Percentiles rank a stretch among this genome's conserved stretches.
Evolutionary conservation across 352 stramenopile species (phyloP).

Genomic region (Plasmopara muralis): DNA sequence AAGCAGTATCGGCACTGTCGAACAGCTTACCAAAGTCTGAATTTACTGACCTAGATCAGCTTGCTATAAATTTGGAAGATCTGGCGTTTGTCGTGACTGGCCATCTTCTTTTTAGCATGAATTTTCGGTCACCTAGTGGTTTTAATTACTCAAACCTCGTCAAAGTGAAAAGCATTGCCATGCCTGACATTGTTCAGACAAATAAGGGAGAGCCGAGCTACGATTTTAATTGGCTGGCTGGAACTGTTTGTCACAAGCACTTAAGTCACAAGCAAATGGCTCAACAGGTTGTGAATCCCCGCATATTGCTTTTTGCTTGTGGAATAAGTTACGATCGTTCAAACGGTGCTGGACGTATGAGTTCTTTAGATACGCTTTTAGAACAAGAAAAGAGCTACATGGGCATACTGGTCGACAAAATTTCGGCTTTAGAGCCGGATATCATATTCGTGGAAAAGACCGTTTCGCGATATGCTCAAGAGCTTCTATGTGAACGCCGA

Average conservation of each 20-base stretch:
- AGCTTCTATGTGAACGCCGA: constrained; percentile 86
- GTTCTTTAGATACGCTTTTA: constrained; percentile 92
- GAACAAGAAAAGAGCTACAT: constrained; percentile 97
- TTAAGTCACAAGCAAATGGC: constrained; percentile 96
- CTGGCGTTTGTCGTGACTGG: constrained; percentile 70
- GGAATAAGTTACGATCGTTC: constrained; percentile 96
- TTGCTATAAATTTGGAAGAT: constrained; percentile 53
- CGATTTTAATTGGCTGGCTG: constrained; percentile 93
- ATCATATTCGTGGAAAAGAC: constrained; percentile 91
- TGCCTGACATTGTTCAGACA: constrained; percentile 35
- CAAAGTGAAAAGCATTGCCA: constrained; percentile 83
- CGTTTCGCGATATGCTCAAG: constrained; percentile 88
- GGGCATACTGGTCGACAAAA: constrained; percentile 95
- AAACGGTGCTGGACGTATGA: constrained; percentile 76
- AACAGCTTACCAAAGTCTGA: constrained; percentile 23
- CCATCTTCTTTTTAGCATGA: constrained; percentile 76
- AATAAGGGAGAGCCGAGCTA: constrained; percentile 76
- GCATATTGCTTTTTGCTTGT: constrained; percentile 95
- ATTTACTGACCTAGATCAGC: constrained; percentile 31
- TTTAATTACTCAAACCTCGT: constrained; percentile 78
- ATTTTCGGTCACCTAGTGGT: constrained; percentile 58
- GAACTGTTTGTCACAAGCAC: constrained; percentile 94
- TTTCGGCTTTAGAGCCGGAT: constrained; percentile 92
- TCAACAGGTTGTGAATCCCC: constrained; percentile 87
- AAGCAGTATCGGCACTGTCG: constrained; percentile 28